A percentile compares a stretch with the other conserved stretches of the same genome.
Evolutionary conservation across 108 stramenopile genomes (phyloP).

Genomic region (Fragilaria radians): DNA sequence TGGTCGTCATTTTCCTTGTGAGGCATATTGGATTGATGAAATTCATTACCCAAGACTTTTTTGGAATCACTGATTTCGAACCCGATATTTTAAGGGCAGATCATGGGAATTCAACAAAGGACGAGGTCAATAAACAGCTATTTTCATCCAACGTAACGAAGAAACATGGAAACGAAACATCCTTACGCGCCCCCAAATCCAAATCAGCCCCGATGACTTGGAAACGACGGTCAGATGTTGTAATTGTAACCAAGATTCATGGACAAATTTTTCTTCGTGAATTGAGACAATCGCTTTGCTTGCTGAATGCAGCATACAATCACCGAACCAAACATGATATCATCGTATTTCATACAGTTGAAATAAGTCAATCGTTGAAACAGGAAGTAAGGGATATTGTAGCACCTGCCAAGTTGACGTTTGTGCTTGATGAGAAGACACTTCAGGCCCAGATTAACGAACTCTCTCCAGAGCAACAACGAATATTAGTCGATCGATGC

Average conservation of each 20-base stretch:
- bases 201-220: too few relatives aligned
- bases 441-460: slow-evolving; percentile 25
- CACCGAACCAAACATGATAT: slow-evolving; percentile 26
- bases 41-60: too few relatives aligned
- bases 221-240: too few relatives aligned
- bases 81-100: too few relatives aligned
- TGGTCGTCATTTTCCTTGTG: too few relatives aligned
- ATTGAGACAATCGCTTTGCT: slow-evolving; percentile 31
- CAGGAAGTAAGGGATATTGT: slow-evolving; percentile 9
- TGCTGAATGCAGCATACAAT: slow-evolving; percentile 40
- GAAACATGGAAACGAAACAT: too few relatives aligned
- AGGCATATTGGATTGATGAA: too few relatives aligned
- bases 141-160: too few relatives aligned
- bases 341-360: slow-evolving; percentile 28
- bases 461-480: slow-evolving; percentile 5
- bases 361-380: slow-evolving; percentile 13
- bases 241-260: slow-evolving; percentile 44
- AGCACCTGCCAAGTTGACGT: slow-evolving; percentile 20
- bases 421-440: slow-evolving; percentile 30
- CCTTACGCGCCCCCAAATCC: too few relatives aligned
- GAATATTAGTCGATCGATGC: slow-evolving; percentile 19
- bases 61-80: too few relatives aligned
- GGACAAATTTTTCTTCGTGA: slow-evolving; percentile 13
- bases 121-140: too few relatives aligned
- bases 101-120: too few relatives aligned